phyloP scores from a whole-genome alignment of 75 land plant species.

The Cupressus sempervirens region DNA sequence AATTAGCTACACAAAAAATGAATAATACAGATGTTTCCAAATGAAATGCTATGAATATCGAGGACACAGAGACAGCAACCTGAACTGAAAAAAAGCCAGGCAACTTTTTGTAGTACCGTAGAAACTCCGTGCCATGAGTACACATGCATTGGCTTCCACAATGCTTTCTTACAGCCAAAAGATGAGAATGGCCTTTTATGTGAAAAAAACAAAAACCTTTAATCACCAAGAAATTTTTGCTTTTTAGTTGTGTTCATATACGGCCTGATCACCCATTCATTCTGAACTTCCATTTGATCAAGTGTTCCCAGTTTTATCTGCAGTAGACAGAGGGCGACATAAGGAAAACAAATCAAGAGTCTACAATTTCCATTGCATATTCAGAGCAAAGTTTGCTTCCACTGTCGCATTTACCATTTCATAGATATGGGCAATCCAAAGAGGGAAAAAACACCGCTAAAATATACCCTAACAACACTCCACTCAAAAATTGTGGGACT shows the following conservation, averaged over 20 bases:
- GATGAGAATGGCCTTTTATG: neutral
- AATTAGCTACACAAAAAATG: neutral
- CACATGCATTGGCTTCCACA: neutral
- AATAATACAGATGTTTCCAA: neutral
- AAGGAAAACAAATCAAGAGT: neutral
- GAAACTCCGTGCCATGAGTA: neutral
- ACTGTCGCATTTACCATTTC: neutral
- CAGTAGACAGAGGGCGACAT: neutral
- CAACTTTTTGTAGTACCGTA: neutral
- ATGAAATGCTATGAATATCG: neutral
- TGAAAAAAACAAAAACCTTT: neutral
- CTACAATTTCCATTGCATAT: neutral
- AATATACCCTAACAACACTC: neutral
- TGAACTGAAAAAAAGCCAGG: neutral
- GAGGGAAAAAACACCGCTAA: neutral
- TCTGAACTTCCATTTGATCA: conserved; percentile 86
- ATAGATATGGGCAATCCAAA: neutral
- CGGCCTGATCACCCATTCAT: conserved; percentile 88
- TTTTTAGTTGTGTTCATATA: conserved; percentile 91
- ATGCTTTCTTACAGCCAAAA: neutral
- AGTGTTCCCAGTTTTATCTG: conserved; percentile 93
- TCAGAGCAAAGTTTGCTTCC: neutral
- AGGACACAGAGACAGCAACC: neutral
- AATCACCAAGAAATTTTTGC: conserved; percentile 53
- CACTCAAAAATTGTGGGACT: neutral